Percentiles rank a stretch among this genome's conserved stretches.
These are phyloP conservation scores for Scutellaria baicalensis DNA, from an alignment of 257 asterid species.

Conservation along the genomic window DNA sequence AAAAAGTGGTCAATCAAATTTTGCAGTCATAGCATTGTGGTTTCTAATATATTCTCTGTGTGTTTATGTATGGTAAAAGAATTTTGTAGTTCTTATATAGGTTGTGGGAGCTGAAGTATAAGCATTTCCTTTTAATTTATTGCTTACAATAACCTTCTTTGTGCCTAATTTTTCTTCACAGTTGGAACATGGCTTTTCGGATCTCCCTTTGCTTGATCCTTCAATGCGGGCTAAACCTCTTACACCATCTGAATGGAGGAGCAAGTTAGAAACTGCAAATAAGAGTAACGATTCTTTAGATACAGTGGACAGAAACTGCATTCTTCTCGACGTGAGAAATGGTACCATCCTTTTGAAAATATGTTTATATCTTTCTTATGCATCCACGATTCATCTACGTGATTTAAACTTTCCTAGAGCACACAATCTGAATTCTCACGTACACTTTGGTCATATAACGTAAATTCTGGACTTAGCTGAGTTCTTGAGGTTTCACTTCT, in stretches of 20 bases:
- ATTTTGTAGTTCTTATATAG: background rate
- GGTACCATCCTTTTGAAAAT: conserved; percentile 35
- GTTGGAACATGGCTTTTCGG: conserved; percentile 76
- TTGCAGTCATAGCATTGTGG: background rate
- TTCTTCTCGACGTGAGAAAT: conserved; percentile 89
- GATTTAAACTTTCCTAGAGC: conserved; percentile 4
- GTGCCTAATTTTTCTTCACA: conserved; percentile 21
- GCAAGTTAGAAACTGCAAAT: conserved; percentile 51
- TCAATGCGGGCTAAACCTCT: conserved; percentile 83
- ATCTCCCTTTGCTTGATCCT: conserved; percentile 86
- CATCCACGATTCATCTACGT: background rate
- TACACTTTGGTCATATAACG: background rate
- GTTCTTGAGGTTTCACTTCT: background rate
- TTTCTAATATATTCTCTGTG: background rate
- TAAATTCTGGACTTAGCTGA: background rate
- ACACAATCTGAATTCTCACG: background rate
- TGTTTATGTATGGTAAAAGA: background rate
- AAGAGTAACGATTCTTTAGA: conserved; percentile 23
- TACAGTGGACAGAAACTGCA: conserved; percentile 23
- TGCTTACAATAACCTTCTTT: background rate
- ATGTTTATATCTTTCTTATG: background rate
- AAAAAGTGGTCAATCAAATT: background rate
- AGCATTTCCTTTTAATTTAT: background rate
- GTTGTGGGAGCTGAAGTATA: background rate
- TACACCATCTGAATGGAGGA: conserved; percentile 84